phyloP scores from a whole-genome alignment of 305 asterid species.

The Fraxinus latifolia region DNA sequence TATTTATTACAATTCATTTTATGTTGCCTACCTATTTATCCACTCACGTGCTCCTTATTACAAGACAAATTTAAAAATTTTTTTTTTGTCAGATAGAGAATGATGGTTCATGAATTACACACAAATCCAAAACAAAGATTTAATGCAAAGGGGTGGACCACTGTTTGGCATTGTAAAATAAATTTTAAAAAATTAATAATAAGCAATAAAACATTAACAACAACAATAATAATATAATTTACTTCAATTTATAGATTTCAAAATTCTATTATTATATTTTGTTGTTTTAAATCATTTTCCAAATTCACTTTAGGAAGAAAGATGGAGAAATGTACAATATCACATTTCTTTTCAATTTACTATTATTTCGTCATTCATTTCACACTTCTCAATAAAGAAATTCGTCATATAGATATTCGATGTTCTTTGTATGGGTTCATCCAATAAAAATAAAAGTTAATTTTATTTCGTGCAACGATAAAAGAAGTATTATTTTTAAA shows the following conservation, averaged over 20 bases:
- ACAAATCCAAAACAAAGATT: conserved; percentile 24
- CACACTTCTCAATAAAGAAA: too few species aligned
- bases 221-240: not conserved
- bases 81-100: conserved; percentile 35
- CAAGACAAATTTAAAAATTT: not conserved
- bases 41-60: not conserved
- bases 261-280: too few species aligned
- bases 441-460: not conserved
- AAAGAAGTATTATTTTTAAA: not conserved
- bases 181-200: not conserved
- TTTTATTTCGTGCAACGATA: not conserved
- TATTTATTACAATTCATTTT: not conserved
- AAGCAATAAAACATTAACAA: not conserved
- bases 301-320: too few species aligned
- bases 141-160: conserved; percentile 26
- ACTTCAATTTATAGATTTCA: not conserved
- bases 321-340: not conserved
- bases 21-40: not conserved
- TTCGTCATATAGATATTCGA: not conserved
- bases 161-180: not conserved
- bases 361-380: too few species aligned
- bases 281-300: not conserved
- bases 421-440: not conserved
- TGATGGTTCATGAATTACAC: conserved; percentile 31
- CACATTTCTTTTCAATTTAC: not conserved